Conservation (phyloP, 352 stramenopile species). For the Pythium volutum region DNA sequence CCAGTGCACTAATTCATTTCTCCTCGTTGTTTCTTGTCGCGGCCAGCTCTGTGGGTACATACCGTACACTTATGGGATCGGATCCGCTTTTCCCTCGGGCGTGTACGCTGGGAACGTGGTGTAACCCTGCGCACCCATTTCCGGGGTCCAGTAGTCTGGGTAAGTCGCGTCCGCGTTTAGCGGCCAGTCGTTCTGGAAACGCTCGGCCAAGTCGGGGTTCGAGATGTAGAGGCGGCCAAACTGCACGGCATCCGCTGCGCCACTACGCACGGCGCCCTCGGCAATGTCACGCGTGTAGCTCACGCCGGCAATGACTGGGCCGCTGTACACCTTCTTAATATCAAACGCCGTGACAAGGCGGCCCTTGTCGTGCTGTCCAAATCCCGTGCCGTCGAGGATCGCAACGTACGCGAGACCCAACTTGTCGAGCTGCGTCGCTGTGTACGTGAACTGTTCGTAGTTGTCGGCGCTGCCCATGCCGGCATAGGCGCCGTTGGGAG, state of each 20-base stretch:
- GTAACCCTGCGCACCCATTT: constrained; percentile 1
- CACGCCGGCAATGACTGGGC: constrained; percentile 41
- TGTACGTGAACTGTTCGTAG: constrained; percentile 40
- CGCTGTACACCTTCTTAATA: constrained; percentile 31
- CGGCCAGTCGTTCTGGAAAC: constrained; percentile 28
- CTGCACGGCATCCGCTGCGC: constrained; percentile 24
- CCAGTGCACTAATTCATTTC: no score
- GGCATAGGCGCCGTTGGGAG: constrained; percentile 3
- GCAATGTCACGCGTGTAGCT: constrained; percentile 29
- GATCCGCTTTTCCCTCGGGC: neutral
- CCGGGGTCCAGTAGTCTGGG: neutral
- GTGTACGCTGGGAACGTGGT: constrained; percentile 1
- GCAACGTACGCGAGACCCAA: constrained; percentile 38
- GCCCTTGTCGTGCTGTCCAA: constrained; percentile 32
- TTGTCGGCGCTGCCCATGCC: constrained; percentile 46
- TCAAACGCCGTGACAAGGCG: constrained; percentile 31
- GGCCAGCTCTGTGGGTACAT: no score
- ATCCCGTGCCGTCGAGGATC: constrained; percentile 33
- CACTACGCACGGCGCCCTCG: constrained; percentile 24
- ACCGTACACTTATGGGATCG: no score
- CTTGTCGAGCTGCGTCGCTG: constrained; percentile 33
- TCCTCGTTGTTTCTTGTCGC: no score
- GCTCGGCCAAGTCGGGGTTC: constrained; percentile 39
- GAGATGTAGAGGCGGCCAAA: constrained; percentile 40
- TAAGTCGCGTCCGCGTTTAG: constrained; percentile 20